phyloP scores from a whole-genome alignment of 2,329 filamentous ascomycete genomes.

The Hymenoscyphus fructigenus region DNA sequence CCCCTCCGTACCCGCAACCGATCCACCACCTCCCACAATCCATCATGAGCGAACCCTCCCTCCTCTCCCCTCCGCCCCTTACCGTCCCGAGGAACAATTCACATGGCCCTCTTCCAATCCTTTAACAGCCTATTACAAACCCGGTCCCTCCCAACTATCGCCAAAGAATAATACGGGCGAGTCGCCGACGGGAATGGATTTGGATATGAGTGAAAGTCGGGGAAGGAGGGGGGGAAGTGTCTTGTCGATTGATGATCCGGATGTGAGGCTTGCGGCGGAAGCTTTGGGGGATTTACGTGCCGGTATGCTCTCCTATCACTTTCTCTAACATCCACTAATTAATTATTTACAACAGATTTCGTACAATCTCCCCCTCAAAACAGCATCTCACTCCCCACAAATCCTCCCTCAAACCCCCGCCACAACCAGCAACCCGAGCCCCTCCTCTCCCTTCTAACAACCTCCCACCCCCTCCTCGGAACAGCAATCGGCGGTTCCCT shows the following conservation, averaged over 20 bases:
- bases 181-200: constrained; percentile 34
- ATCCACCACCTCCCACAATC: constrained; percentile 21
- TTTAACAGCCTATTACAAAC: constrained; percentile 36
- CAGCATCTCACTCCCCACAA: constrained; percentile 25
- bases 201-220: constrained; percentile 33
- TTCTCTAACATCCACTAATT: background rate
- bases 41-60: constrained; percentile 36
- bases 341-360: constrained; percentile 52
- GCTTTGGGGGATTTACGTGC: constrained; percentile 73
- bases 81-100: constrained; percentile 30
- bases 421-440: constrained; percentile 61
- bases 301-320: constrained; percentile 49
- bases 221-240: constrained; percentile 35
- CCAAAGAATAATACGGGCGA: constrained; percentile 29
- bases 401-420: constrained; percentile 39
- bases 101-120: constrained; percentile 37
- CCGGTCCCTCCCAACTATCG: constrained; percentile 33
- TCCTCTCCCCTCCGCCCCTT: constrained; percentile 30
- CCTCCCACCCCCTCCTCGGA: constrained; percentile 81
- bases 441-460: constrained; percentile 80
- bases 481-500: constrained; percentile 82
- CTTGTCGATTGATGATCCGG: constrained; percentile 58
- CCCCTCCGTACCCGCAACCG: constrained; percentile 31
- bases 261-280: constrained; percentile 70
- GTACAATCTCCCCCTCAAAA: constrained; percentile 58